Evolutionary conservation across 202 grass and related monocot genomes (phyloP).

Genomic region (Bolboschoenoplectus hybrid): DNA sequence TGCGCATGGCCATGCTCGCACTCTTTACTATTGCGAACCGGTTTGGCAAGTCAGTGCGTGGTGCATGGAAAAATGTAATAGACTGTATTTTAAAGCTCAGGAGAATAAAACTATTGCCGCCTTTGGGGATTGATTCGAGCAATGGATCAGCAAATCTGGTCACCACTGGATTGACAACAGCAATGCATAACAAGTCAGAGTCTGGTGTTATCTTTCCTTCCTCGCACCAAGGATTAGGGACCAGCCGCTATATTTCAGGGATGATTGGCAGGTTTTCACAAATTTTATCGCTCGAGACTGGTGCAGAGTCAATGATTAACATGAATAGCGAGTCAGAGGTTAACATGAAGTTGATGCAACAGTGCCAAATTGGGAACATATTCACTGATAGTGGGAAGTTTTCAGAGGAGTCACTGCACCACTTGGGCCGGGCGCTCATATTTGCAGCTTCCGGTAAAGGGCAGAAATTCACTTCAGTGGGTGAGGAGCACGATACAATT

Average conservation of each 20-base stretch:
- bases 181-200: conserved; percentile 44
- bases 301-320: conserved; percentile 59
- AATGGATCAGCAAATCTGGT: conserved; percentile 23
- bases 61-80: conserved; percentile 82
- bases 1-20: conserved; percentile 76
- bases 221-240: conserved; percentile 54
- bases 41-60: conserved; percentile 78
- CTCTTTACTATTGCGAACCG: conserved; percentile 93
- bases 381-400: conserved; percentile 78
- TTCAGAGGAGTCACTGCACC: conserved; percentile 78
- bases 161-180: conserved; percentile 18
- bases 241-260: conserved; percentile 70
- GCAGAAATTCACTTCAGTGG: conserved; percentile 87
- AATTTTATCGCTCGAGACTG: conserved; percentile 68
- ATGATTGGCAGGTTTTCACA: conserved; percentile 92
- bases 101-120: conserved; percentile 77
- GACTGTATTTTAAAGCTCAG: conserved; percentile 96
- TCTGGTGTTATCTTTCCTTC: conserved; percentile 72
- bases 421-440: conserved; percentile 74
- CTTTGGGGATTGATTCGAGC: conserved; percentile 53
- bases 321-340: conserved; percentile 83
- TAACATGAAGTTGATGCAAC: conserved; percentile 87
- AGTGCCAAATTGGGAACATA: conserved; percentile 81
- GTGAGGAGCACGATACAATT: conserved; percentile 87
- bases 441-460: conserved; percentile 79